These are phyloP conservation scores for Cercospora berteroae DNA, from an alignment of 2,329 filamentous ascomycete genomes.

Conservation along the genomic window DNA sequence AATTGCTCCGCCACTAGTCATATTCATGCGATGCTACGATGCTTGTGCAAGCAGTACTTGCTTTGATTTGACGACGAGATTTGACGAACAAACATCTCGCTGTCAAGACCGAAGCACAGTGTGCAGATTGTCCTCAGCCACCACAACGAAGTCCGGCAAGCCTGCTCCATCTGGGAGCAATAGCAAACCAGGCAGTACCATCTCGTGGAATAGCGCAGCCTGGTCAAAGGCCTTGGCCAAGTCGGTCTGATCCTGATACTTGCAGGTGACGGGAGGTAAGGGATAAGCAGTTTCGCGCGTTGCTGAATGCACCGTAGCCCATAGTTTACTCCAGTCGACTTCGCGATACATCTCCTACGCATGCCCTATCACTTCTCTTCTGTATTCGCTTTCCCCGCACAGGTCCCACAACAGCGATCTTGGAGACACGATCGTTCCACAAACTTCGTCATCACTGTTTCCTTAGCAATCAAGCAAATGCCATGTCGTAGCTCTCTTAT, in stretches of 20 bases:
- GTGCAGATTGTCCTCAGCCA: not conserved
- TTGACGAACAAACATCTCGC: not conserved
- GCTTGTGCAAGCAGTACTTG: no score
- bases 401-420: not conserved
- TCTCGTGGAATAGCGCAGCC: not conserved
- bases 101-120: not conserved
- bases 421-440: not conserved
- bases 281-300: not conserved
- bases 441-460: not conserved
- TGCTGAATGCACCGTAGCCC: not conserved
- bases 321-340: not conserved
- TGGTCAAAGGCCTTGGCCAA: not conserved
- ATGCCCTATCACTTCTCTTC: not conserved
- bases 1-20: not conserved
- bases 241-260: not conserved
- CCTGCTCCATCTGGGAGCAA: not conserved
- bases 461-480: slow-evolving; percentile 1
- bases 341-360: not conserved
- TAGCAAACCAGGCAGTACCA: not conserved
- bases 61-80: no score
- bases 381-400: not conserved
- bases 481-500: not conserved
- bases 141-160: not conserved
- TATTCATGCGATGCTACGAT: no score
- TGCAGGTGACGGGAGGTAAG: not conserved